phyloP scores from a whole-genome alignment of 306 rosid species.

The Coriaria nepalensis region DNA sequence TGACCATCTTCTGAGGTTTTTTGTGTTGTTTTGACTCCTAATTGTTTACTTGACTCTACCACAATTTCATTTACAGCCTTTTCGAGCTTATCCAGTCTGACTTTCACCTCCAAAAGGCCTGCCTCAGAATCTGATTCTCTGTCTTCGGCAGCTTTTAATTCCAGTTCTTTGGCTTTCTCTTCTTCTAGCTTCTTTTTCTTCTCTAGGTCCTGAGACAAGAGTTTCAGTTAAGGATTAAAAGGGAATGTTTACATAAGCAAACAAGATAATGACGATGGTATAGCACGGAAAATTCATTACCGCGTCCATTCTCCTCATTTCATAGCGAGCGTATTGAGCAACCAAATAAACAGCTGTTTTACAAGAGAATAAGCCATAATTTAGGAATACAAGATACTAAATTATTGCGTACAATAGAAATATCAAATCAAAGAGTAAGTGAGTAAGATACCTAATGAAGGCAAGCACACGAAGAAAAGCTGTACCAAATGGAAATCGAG shows the following conservation, averaged over 20 bases:
- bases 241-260: neutral
- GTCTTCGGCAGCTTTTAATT: conserved; percentile 34
- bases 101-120: conserved; percentile 50
- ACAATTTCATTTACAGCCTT: conserved; percentile 62
- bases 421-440: neutral
- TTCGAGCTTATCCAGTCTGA: conserved; percentile 72
- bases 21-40: conserved; percentile 7
- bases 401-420: too few species aligned
- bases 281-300: conserved; percentile 22
- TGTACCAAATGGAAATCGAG: conserved; percentile 85
- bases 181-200: conserved; percentile 54
- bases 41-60: conserved; percentile 40
- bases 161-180: conserved; percentile 44
- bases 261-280: neutral
- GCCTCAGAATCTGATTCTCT: conserved; percentile 24
- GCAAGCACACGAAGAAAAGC: conserved; percentile 69
- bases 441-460: conserved; percentile 58
- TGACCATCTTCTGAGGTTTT: conserved; percentile 20
- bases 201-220: conserved; percentile 51
- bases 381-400: too few species aligned
- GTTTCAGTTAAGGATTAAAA: conserved; percentile 10
- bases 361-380: neutral
- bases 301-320: conserved; percentile 67
- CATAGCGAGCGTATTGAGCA: conserved; percentile 82
- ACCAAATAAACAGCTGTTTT: conserved; percentile 83